Base-by-base conservation (phyloP, 805 yeast species). In the Yamadazyma ubonensis region DNA sequence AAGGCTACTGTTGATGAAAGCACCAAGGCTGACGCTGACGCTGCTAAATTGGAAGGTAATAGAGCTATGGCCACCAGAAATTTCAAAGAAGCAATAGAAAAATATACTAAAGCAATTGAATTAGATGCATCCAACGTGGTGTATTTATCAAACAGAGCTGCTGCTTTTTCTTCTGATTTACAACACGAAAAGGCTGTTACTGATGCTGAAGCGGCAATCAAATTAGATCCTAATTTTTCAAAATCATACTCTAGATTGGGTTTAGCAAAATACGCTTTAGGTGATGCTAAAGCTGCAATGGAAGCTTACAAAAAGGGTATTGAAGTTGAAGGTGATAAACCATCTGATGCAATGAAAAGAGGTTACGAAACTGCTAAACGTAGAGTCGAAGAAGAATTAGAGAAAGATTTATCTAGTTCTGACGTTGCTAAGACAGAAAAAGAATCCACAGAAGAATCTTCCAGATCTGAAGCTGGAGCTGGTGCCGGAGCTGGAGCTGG, bases 221-320 rank as follows among this genome's bases (percentile, higher is more conserved):
- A 77, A 45, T 68, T 81, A 38, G 89, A 91, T 57, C 84, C 96
- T 39, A 54, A 69, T 5, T 93, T 87, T 54, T 81, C 96, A 22
- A 90, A 91, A 70, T 96, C 96, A 8, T 93, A 89, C 74, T 86
- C 96, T 5, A 83, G 99, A 63, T 72, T 93, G 51, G 99, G 98
- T 2, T 79, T 90, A 52, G 98, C 99, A 4, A 80, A 83, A 58
- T 91, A 83, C 62, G 96, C 96, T n/a, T 71, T 85, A 44, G 96
- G 96, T n/a, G 91, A 90, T 58, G 81, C 91, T 43, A 81, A 85
- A 63, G 96, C 84, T 38, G 78, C 99, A 9, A 71, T 89, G 71
- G 84, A 88, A 34, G 97, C 98, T 20, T 93, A 93, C 67, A 81
- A 86, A 64, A 75, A 73, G 49, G 99, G 96, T 28, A 64, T 93